These are phyloP conservation scores for Vitis riparia DNA, from an alignment of 164 flowering plant species.

Conservation along the genomic window DNA sequence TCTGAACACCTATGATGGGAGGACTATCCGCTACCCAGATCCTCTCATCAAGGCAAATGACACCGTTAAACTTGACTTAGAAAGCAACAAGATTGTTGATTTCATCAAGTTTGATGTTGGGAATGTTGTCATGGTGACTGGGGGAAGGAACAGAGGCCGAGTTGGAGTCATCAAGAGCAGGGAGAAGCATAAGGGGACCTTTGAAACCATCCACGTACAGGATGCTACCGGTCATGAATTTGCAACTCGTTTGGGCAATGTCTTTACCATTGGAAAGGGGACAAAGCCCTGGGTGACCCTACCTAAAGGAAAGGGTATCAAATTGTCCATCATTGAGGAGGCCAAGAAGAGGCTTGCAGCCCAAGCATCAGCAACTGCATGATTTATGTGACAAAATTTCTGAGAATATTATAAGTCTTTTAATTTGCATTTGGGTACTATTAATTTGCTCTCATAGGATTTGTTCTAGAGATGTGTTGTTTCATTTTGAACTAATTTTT, in stretches of 20 bases:
- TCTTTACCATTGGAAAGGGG: slow-evolving; percentile 46
- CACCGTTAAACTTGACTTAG: slow-evolving; percentile 55
- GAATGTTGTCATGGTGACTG: slow-evolving; percentile 61
- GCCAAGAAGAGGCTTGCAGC: slow-evolving; percentile 38
- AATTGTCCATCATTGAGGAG: slow-evolving; percentile 52
- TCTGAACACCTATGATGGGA: slow-evolving; percentile 52
- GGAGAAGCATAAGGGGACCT: slow-evolving; percentile 60
- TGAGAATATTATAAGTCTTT: no score
- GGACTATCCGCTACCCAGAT: slow-evolving; percentile 57
- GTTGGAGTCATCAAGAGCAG: slow-evolving; percentile 54
- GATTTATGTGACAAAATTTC: background rate
- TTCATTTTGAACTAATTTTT: no score
- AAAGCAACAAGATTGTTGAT: slow-evolving; percentile 42
- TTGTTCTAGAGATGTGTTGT: no score
- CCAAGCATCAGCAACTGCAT: slow-evolving; percentile 24
- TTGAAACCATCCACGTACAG: slow-evolving; percentile 49
- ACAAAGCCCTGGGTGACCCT: slow-evolving; percentile 53
- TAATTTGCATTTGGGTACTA: no score
- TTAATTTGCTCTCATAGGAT: no score
- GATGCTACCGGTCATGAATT: slow-evolving; percentile 50
- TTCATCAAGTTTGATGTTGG: slow-evolving; percentile 60
- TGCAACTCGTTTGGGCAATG: slow-evolving; percentile 52
- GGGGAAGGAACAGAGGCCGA: slow-evolving; percentile 59
- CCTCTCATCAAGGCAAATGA: slow-evolving; percentile 58
- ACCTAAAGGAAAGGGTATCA: slow-evolving; percentile 61